A percentile compares a stretch with the other conserved stretches of the same genome.
phyloP scores from a whole-genome alignment of 2,329 filamentous ascomycete species.

The Neofusicoccum parvum region DNA sequence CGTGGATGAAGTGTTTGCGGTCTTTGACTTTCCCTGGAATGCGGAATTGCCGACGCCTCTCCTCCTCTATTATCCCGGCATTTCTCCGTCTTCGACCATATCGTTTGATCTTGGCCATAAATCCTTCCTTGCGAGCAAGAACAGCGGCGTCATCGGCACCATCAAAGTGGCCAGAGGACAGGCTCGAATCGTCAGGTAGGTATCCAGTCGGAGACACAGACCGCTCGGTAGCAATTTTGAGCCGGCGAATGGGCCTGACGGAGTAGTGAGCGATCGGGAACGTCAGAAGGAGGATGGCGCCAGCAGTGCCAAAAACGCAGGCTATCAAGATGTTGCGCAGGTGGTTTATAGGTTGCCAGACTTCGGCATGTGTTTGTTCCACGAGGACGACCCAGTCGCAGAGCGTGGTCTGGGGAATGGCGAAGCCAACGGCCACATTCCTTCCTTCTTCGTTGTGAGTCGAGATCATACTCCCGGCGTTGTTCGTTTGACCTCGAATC shows the following conservation, averaged over 20 bases:
- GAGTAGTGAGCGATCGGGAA: slow-evolving; percentile 81
- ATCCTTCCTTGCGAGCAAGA: slow-evolving; percentile 50
- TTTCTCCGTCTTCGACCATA: slow-evolving; percentile 34
- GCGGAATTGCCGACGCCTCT: slow-evolving; percentile 65
- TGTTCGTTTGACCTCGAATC: slow-evolving; percentile 41
- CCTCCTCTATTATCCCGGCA: slow-evolving; percentile 41
- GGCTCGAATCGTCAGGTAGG: slow-evolving; percentile 39
- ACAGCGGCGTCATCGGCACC: slow-evolving; percentile 51
- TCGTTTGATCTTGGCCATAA: slow-evolving; percentile 39
- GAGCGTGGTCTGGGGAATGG: slow-evolving; percentile 65
- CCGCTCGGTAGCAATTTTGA: slow-evolving; percentile 74
- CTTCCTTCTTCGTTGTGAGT: slow-evolving; percentile 72
- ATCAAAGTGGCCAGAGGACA: slow-evolving; percentile 44
- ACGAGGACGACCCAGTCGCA: slow-evolving; percentile 83
- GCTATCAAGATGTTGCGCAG: slow-evolving; percentile 80
- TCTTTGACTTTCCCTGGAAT: slow-evolving; percentile 83
- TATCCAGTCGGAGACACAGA: slow-evolving; percentile 69
- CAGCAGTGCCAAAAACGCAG: slow-evolving; percentile 82
- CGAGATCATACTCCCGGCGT: slow-evolving; percentile 68
- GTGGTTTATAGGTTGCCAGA: slow-evolving; percentile 72
- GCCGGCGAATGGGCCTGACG: slow-evolving; percentile 74
- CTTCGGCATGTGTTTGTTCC: slow-evolving; percentile 74
- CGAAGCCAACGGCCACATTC: slow-evolving; percentile 77
- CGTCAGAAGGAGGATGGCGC: slow-evolving; percentile 69
- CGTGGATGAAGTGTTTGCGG: slow-evolving; percentile 73